These are phyloP conservation scores for Phytophthora colocasiae DNA, from an alignment of 352 stramenopile genomes.

Conservation along the genomic window DNA sequence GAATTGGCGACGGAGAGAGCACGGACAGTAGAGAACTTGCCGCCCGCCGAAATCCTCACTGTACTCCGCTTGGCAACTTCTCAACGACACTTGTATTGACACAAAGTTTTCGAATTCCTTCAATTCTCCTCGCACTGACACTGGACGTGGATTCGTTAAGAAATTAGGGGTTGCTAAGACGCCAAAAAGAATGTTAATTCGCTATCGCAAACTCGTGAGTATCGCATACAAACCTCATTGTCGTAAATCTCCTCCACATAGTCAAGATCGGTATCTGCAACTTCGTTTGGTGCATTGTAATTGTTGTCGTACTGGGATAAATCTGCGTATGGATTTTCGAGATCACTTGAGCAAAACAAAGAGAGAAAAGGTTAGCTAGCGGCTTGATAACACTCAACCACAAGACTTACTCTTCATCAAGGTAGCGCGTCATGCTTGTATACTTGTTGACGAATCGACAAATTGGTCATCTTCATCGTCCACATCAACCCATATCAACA, in stretches of 20 bases:
- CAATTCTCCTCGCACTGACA: constrained; percentile 47
- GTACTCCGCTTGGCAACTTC: too few species aligned
- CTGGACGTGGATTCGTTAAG: constrained; percentile 23
- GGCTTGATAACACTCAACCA: background rate
- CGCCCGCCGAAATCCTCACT: too few species aligned
- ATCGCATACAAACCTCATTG: constrained; percentile 49
- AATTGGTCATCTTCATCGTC: constrained; percentile 20
- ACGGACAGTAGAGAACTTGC: too few species aligned
- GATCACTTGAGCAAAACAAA: constrained; percentile 31
- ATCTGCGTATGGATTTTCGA: constrained; percentile 52
- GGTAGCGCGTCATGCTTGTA: constrained; percentile 20
- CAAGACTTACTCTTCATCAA: constrained; percentile 22
- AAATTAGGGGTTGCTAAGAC: constrained; percentile 8
- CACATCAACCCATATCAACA: constrained; percentile 15
- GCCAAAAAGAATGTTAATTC: constrained; percentile 8
- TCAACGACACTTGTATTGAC: too few species aligned
- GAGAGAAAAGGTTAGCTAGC: background rate
- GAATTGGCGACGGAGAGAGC: too few species aligned
- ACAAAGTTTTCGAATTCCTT: constrained; percentile 72
- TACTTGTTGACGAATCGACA: constrained; percentile 51
- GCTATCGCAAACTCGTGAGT: background rate
- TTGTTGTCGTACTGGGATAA: constrained; percentile 37
- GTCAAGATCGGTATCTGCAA: constrained; percentile 29
- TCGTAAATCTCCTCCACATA: constrained; percentile 75
- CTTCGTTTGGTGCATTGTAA: constrained; percentile 33